Evolutionary conservation across 331 rosid species (phyloP), one percentile per base, ranked within the genome.

Genomic region (Malus hybrid): DNA sequence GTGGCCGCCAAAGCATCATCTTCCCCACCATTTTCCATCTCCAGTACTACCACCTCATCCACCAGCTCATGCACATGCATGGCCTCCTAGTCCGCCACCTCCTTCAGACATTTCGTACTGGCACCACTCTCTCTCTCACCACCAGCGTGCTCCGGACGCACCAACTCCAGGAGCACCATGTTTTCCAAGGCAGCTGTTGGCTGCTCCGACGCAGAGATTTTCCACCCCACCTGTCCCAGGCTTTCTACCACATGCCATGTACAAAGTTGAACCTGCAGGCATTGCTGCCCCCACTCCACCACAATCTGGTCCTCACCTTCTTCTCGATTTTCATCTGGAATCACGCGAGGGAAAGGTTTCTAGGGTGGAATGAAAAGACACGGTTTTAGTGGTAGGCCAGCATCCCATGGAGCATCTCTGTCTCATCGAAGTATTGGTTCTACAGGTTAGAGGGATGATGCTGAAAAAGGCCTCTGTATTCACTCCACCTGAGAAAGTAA

Each of bases 171-270:
- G 87, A 83, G 79, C 92, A 34, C 87, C 83, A 10, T 85, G 77
- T 48, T 93, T 87, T 62, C 83, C 93, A 50, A 91, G 79, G 14
- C 85, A 93, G 71, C 85, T 19, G 24, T 6, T 91, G 77, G 75
- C 91, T 56, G 62, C 91, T 39, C 46, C 92, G 86, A 87, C 91
- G 90, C 87, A 91, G 98, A 91, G 95, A 85, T 88, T 88, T 81
- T 77, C 80, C 3, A 59, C 84, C 68, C 81, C 89, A 20, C 74
- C 87, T 27, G 87, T 90, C 56, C 82, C 90, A 24, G 97, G 96
- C 44, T 86, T 88, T 44, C 91, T 91, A 46, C 85, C 67, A 28
- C 62, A 82, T 81, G 82, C 87, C 42, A 83, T 86, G 87, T 90
- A 85, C 85, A 89, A 88, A 88, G 83, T 69, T 48, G 89, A 88